Evolutionary conservation across 768 basidiomycete genomes (phyloP), one percentile per base, ranked within the genome.

Genomic region (Paxillus ammoniavirescens): DNA sequence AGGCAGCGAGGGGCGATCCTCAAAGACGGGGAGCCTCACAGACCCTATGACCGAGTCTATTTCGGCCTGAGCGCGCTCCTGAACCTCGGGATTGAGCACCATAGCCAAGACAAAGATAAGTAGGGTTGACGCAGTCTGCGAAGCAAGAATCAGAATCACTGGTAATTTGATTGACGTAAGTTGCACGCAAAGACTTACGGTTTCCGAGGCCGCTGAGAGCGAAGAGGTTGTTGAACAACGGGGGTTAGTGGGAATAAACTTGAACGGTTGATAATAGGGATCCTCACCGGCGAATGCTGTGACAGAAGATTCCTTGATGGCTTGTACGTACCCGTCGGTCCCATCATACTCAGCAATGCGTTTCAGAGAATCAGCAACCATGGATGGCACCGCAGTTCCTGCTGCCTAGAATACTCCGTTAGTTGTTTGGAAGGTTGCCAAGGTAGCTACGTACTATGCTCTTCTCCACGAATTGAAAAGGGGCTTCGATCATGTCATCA

Each of bases 51-150:
- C 61, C 3, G 54, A 54, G 50, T 70, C 66, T 6, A 77, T 67
- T 52, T 75, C 76, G 41, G 61, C 65, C 36, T 77, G 75, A 0
- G 74, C 74, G 23, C 66, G 72, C 1, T 44, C 50, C 53, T 76
- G 76, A n/a, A 66, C 65, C 2, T 70, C 66, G 4, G 73, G 77
- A 35, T 70, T 63, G 26, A 64, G 65, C 3, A 70, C 47, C 73
- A 77, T 77, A 6, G 71, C 71, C 49, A 67, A 54, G 35, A 72
- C 35, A 43, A 74, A 73, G 13, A 59, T 64, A 35, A 63, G 21
- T 6, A 75, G 8, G 13, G 63, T 61, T 10, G 73, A 72, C 1
- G 65, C 57, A 17, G 67, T 72, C 73, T 74, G 37, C 33, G 37
- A 50, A 44, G 12, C 4, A 15, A 13, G 7, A n/a, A 42, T 61